Evolutionary conservation across 2,329 filamentous ascomycete species (phyloP), one percentile per base, ranked within the genome.

Genomic region (Hypoxylon sp.): DNA sequence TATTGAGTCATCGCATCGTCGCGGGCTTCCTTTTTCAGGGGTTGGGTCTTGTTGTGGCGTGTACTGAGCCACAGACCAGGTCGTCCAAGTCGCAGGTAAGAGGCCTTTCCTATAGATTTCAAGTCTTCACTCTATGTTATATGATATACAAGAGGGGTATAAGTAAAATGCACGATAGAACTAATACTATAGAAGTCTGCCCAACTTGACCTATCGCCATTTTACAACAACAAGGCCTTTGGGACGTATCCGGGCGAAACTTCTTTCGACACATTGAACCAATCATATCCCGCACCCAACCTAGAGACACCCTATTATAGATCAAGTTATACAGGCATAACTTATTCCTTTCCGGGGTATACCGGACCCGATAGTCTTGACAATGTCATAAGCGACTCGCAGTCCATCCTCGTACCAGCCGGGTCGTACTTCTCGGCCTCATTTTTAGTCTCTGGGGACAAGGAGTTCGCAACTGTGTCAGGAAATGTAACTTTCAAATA

Each of bases 171-270:
- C 5, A 8, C 5, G 13, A 35, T 9, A 47, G 21, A 41, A 12
- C 41, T 58, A 45, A 38, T 23, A 4, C 1, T 23, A 13, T 26
- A 11, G 27, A 48, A 67, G 62, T 71, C 69, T 9, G 54, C 67
- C 5, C 63, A 61, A 1, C 32, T 73, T 2, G 63, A 71, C 8
- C 59, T 78, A 15, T 61, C 65, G 0, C 12, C 63, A 0, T 69
- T 70, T 30, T 75, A 74, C 64, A 78, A 79, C 65, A 78, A 79
- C 60, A 76, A 76, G 46, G 76, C 67, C 1, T 78, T 79, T 50
- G 75, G 75, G 2, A 67, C 68, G 0, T 66, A 67, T 8, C 72
- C 76, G 0, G 75, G 75, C 2, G 74, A 78, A 57, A 72, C 76
- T 1, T 66, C 72, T n/a, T 77, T 79, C 49, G 74, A 79, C 44